Percentiles rank a stretch among this genome's conserved stretches.
Conservation (phyloP, 1,284 basidiomycete species). For the Heterobasidion occidentale region DNA sequence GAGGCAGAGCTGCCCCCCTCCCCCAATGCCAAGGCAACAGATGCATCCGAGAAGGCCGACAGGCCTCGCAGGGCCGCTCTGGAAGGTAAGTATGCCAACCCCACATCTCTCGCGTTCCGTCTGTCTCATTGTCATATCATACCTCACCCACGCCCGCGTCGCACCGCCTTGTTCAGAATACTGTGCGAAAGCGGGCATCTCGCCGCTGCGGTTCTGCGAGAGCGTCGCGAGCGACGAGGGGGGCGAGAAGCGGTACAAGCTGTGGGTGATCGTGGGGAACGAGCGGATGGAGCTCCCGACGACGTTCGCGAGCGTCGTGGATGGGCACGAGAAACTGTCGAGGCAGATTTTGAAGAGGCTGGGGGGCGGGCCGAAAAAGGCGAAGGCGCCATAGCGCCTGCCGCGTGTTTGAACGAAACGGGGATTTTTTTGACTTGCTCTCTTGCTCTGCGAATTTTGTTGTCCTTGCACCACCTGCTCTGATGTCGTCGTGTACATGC, state of each 20-base stretch:
- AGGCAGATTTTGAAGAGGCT: conserved; percentile 31
- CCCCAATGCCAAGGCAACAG: neutral
- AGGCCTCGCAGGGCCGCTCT: conserved; percentile 1
- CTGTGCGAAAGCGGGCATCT: conserved; percentile 18
- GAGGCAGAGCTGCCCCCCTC: too few relatives aligned
- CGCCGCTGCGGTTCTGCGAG: conserved; percentile 23
- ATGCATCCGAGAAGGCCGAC: neutral
- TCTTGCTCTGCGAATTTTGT: too few relatives aligned
- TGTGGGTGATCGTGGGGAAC: conserved; percentile 35
- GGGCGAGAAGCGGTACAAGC: conserved; percentile 20
- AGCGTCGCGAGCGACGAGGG: conserved; percentile 7
- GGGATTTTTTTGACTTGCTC: too few relatives aligned
- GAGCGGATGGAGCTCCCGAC: conserved; percentile 32
- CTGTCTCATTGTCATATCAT: neutral
- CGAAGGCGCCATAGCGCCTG: neutral
- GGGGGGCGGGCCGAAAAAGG: conserved; percentile 6
- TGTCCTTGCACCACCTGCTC: too few relatives aligned
- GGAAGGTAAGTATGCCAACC: neutral
- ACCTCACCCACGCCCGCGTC: neutral
- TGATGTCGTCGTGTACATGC: too few relatives aligned
- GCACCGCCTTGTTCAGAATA: conserved; percentile 13
- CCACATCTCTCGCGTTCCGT: neutral
- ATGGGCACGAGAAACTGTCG: conserved; percentile 30
- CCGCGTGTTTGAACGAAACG: too few relatives aligned
- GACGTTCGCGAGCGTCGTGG: conserved; percentile 22